Base-by-base conservation (phyloP, 2,329 filamentous ascomycete species). In the Leptographium wingfieldii region DNA sequence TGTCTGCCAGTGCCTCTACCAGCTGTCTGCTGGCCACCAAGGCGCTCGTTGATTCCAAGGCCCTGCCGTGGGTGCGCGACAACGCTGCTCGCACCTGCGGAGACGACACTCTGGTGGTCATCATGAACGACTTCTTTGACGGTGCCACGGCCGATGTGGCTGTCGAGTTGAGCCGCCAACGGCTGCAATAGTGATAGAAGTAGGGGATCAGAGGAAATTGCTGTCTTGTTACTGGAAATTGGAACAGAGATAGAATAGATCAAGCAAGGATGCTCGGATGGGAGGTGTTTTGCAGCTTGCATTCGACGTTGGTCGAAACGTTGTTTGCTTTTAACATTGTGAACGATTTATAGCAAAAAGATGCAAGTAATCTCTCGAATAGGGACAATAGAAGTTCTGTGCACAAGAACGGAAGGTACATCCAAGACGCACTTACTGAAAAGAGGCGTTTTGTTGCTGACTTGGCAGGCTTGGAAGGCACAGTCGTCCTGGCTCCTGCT, bases 61-160 rank as follows among this genome's bases (percentile, higher is more conserved):
- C 76, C 5, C 63, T 79, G 65, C 76, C 76, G 7, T 73, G 78
- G 72, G 69, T 78, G 60, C 68, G 69, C 55, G 69, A 72, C 5
- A 75, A 80, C 59, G 71, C 69, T 1, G 65, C 73, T 22, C 67
- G 64, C 51, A 66, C 67, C n/a, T 70, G 78, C 59, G 67, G 66
- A 54, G 63, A 66, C 12, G 72, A 74, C n/a, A 68, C 73, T 55
- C 66, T 74, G 3, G 71, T 79, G 0, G 74, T 79, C 3, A 68
- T 77, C 22, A 71, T 80, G 69, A 79, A 80, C 68, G 78, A 80
- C 61, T 80, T 78, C 62, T 72, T 80, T 54, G 77, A 79, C 64
- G 77, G 77, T 0, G 77, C 70, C 27, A 79, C 76, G 25, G 73
- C 73, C 3, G 75, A 79, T 69, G 71, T 77, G 6, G 73, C 72